Evolutionary conservation across 2,329 filamentous ascomycete species (phyloP).

Genomic region (Aspergillus fijiensis): DNA sequence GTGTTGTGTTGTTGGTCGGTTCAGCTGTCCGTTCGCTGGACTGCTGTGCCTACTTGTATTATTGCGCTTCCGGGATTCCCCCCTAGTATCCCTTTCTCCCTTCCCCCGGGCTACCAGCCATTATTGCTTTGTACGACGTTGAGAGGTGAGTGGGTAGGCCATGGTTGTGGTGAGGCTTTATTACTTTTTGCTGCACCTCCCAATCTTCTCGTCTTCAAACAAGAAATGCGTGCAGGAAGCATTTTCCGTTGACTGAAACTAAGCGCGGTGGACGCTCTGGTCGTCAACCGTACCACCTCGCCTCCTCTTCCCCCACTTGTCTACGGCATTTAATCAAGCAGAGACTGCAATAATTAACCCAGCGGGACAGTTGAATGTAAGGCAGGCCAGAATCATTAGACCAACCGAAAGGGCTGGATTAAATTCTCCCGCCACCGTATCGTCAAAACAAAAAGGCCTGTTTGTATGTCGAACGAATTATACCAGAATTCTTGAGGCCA

Average conservation of each 20-base stretch:
- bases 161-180: neutral
- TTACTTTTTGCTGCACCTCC: neutral
- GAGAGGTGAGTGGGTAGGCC: neutral
- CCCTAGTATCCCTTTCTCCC: slow-evolving; percentile 1
- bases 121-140: slow-evolving; percentile 1
- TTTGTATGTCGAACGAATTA: neutral
- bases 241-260: slow-evolving; percentile 11
- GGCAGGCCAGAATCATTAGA: neutral
- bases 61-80: neutral
- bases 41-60: neutral
- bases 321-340: slow-evolving; percentile 5
- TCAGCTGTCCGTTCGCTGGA: neutral
- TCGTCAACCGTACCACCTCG: slow-evolving; percentile 1
- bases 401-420: neutral
- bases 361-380: neutral
- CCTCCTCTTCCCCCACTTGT: slow-evolving; percentile 2
- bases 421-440: slow-evolving; percentile 2
- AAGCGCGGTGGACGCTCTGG: slow-evolving; percentile 1
- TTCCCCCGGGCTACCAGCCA: neutral
- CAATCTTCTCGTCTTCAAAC: neutral
- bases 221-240: slow-evolving; percentile 10
- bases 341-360: slow-evolving; percentile 9
- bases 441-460: neutral
- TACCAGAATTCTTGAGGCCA: neutral
- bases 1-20: slow-evolving; percentile 5